These are phyloP conservation scores for Medicago lupulina DNA, from an alignment of 306 rosid species.

Conservation along the genomic window DNA sequence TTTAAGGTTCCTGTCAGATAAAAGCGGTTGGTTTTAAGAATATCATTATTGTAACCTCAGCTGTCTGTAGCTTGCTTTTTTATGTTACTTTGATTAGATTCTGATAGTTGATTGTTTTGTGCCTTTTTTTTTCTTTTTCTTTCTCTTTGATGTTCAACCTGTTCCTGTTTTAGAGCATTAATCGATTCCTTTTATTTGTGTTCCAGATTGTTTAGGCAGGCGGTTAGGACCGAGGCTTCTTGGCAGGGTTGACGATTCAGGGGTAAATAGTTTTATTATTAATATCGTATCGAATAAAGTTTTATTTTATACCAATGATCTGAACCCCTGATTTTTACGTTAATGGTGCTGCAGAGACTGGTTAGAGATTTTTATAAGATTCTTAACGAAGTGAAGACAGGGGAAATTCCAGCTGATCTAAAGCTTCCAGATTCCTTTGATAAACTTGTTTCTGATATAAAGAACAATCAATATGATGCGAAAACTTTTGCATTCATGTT, in stretches of 20 bases:
- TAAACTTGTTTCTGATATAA: slow-evolving; percentile 87
- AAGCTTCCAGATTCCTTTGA: slow-evolving; percentile 84
- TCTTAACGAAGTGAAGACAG: slow-evolving; percentile 85
- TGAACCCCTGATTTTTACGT: slow-evolving; percentile 42
- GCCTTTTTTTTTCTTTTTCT: neutral
- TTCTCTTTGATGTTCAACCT: neutral
- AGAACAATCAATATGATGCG: slow-evolving; percentile 81
- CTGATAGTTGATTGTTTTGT: slow-evolving; percentile 31
- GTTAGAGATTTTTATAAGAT: slow-evolving; percentile 87
- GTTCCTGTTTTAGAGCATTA: slow-evolving; percentile 32
- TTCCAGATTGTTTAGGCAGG: slow-evolving; percentile 96
- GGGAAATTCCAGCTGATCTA: slow-evolving; percentile 79
- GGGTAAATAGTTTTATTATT: slow-evolving; percentile 65
- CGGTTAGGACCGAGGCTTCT: slow-evolving; percentile 98
- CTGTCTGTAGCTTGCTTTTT: slow-evolving; percentile 8
- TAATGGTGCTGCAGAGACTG: slow-evolving; percentile 70
- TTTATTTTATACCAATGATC: slow-evolving; percentile 30
- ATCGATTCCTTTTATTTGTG: slow-evolving; percentile 44
- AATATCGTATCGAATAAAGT: slow-evolving; percentile 4
- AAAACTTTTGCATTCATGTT: slow-evolving; percentile 80
- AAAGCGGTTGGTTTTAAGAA: neutral
- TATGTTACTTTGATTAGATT: slow-evolving; percentile 30
- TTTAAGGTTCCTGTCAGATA: slow-evolving; percentile 23
- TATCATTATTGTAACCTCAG: neutral
- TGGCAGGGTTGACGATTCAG: slow-evolving; percentile 93